A percentile compares a stretch with the other conserved stretches of the same genome.
Evolutionary conservation across 179 eudicot species (phyloP).

Genomic region (Pouteria campechiana): DNA sequence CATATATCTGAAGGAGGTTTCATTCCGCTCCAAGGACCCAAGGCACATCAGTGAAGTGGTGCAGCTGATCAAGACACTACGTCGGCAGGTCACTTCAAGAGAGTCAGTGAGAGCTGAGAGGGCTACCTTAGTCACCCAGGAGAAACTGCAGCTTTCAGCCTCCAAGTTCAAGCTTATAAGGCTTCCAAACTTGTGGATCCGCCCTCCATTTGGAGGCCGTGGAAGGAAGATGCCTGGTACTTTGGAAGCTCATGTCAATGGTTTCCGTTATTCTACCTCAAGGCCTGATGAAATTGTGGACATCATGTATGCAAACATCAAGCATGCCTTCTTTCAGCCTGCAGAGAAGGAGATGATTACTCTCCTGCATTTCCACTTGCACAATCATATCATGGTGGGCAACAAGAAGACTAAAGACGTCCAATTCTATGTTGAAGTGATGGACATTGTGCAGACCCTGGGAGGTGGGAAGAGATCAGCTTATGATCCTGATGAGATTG

Average conservation of each 20-base stretch:
- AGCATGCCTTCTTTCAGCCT: conserved; percentile 67
- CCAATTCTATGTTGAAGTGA: conserved; percentile 55
- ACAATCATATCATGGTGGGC: conserved; percentile 66
- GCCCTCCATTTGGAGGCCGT: conserved; percentile 54
- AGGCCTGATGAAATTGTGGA: conserved; percentile 57
- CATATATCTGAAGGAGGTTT: conserved; percentile 48
- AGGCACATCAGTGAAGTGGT: conserved; percentile 59
- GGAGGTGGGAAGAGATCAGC: conserved; percentile 63
- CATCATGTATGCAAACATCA: conserved; percentile 44
- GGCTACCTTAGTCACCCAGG: conserved; percentile 64
- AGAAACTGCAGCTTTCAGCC: conserved; percentile 36
- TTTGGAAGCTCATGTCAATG: conserved; percentile 50
- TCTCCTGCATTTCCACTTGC: conserved; percentile 58
- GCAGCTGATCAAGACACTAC: conserved; percentile 36
- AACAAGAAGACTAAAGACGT: conserved; percentile 70
- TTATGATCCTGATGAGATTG: conserved; percentile 65
- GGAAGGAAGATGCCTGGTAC: conserved; percentile 52
- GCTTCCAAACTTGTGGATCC: conserved; percentile 45
- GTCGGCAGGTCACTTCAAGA: conserved; percentile 47
- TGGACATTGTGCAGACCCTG: conserved; percentile 65
- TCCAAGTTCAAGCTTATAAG: conserved; percentile 49
- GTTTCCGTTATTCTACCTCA: conserved; percentile 57
- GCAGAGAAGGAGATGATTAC: conserved; percentile 72
- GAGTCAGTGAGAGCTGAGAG: conserved; percentile 70
- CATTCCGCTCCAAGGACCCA: conserved; percentile 56